These are phyloP conservation scores for Pichia phayaonensis DNA, from an alignment of 805 yeast genomes.

Conservation along the genomic window DNA sequence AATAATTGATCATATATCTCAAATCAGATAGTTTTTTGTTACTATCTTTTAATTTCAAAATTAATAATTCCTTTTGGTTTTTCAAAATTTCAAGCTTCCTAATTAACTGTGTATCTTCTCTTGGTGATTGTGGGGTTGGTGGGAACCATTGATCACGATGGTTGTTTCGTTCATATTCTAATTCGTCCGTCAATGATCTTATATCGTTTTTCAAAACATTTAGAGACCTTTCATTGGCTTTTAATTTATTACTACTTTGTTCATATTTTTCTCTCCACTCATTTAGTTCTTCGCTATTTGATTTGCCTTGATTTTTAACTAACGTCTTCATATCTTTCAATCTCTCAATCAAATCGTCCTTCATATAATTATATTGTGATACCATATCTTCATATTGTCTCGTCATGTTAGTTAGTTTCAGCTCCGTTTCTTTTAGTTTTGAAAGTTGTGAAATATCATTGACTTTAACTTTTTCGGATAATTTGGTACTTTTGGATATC, in stretches of 20 bases:
- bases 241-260: constrained; percentile 1
- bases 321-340: constrained; percentile 18
- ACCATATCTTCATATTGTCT: constrained; percentile 16
- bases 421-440: background rate
- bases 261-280: constrained; percentile 4
- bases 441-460: background rate
- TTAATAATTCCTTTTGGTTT: constrained; percentile 38
- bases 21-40: constrained; percentile 30
- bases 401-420: background rate
- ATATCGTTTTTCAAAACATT: constrained; percentile 5
- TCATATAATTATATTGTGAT: constrained; percentile 27
- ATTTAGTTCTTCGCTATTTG: background rate
- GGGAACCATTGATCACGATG: constrained; percentile 19
- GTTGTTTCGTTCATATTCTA: constrained; percentile 3
- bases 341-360: constrained; percentile 25
- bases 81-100: constrained; percentile 23
- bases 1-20: constrained; percentile 28
- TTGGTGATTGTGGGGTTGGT: constrained; percentile 21
- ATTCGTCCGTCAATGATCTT: background rate
- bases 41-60: constrained; percentile 40
- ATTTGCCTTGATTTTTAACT: constrained; percentile 12
- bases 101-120: background rate
- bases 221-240: constrained; percentile 3
- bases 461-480: constrained; percentile 2
- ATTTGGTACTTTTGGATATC: constrained; percentile 12